Percentiles rank a stretch among this genome's conserved stretches.
Evolutionary conservation across 306 rosid species (phyloP).

Genomic region (Casuarina equisetifolia): DNA sequence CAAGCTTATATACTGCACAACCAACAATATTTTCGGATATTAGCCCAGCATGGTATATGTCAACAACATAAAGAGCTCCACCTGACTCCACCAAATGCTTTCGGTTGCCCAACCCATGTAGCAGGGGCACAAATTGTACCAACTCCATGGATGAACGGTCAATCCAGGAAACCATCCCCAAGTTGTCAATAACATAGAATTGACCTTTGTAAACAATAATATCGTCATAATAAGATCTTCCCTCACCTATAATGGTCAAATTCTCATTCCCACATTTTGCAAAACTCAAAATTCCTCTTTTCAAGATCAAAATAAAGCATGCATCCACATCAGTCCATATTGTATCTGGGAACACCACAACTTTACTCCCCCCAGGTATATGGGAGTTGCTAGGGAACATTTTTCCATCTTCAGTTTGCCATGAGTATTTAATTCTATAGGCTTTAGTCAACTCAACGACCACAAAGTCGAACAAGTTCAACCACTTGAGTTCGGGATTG

Average conservation of each 20-base stretch:
- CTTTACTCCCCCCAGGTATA: conserved; percentile 32
- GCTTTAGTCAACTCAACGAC: conserved; percentile 40
- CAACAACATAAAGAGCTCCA: no score
- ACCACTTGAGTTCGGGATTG: neutral
- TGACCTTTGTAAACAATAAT: conserved; percentile 49
- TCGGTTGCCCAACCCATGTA: conserved; percentile 50
- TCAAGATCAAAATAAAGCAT: conserved; percentile 31
- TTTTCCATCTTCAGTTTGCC: conserved; percentile 3
- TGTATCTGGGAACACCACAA: conserved; percentile 42
- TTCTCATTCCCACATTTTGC: conserved; percentile 37
- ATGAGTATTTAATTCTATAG: conserved; percentile 19
- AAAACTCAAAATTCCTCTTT: conserved; percentile 50
- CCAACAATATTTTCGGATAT: no score
- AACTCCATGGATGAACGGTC: conserved; percentile 35
- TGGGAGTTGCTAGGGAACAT: neutral
- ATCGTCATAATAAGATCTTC: conserved; percentile 53
- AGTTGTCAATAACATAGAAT: conserved; percentile 53
- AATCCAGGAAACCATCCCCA: conserved; percentile 67
- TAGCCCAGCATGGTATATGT: no score
- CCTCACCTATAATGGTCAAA: conserved; percentile 36
- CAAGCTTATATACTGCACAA: no score
- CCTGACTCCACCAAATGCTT: conserved; percentile 38
- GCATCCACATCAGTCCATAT: conserved; percentile 25
- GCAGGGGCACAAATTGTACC: conserved; percentile 49
- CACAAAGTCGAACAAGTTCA: conserved; percentile 35